These are phyloP conservation scores for Magnusiomyces suaveolens DNA, from an alignment of 1,139 yeast species.

Conservation along the genomic window DNA sequence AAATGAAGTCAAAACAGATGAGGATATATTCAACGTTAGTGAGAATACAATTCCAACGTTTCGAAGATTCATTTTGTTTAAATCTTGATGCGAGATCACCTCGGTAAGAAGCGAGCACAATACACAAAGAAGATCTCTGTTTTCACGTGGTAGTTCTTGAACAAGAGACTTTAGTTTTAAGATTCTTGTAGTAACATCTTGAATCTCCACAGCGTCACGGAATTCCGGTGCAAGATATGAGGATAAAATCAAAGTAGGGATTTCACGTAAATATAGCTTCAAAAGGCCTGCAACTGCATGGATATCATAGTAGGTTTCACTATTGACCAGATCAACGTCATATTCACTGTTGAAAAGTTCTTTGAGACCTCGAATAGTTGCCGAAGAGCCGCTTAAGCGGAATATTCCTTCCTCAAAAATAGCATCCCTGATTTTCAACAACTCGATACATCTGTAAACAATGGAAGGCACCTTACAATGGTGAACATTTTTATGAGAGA, in stretches of 20 bases:
- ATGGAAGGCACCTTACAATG: conserved; percentile 57
- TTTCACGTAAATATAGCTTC: conserved; percentile 62
- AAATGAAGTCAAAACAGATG: conserved; percentile 52
- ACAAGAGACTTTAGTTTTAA: conserved; percentile 30
- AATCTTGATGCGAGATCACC: conserved; percentile 52
- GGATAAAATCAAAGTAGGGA: conserved; percentile 59
- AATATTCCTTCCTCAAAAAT: conserved; percentile 83
- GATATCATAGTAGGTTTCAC: conserved; percentile 41
- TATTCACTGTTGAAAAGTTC: conserved; percentile 48
- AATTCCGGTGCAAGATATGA: conserved; percentile 37
- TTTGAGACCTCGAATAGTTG: conserved; percentile 62
- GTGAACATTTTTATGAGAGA: conserved; percentile 37
- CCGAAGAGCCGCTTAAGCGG: conserved; percentile 81
- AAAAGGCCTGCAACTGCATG: conserved; percentile 74
- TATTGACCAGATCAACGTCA: conserved; percentile 55
- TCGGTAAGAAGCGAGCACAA: conserved; percentile 58
- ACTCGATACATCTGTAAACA: conserved; percentile 65
- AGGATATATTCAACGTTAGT: conserved; percentile 68
- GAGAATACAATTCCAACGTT: conserved; percentile 79
- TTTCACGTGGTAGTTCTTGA: conserved; percentile 38
- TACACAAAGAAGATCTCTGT: conserved; percentile 53
- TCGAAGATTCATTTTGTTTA: conserved; percentile 74
- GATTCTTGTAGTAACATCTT: conserved; percentile 29
- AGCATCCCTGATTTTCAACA: conserved; percentile 57
- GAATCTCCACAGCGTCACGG: conserved; percentile 32